phyloP scores from a whole-genome alignment of 2,329 filamentous ascomycete species.

The Arthrobotrys pseudoclavata region DNA sequence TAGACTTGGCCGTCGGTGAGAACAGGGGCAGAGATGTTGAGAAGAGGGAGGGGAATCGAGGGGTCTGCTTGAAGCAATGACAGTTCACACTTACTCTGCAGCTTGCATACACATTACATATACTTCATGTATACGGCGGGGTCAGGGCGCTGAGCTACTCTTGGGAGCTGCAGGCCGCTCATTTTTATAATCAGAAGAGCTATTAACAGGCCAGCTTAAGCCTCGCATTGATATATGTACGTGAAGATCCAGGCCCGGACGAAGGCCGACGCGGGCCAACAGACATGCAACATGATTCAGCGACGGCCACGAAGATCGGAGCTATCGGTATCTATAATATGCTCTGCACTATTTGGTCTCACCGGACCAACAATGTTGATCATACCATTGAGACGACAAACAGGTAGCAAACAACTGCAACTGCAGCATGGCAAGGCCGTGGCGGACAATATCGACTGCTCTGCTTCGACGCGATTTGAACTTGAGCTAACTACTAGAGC shows the following conservation, averaged over 20 bases:
- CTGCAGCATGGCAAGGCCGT: neutral
- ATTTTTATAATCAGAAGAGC: slow-evolving; percentile 29
- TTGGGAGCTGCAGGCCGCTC: slow-evolving; percentile 30
- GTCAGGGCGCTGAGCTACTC: slow-evolving; percentile 14
- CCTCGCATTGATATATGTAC: neutral
- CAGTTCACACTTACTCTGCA: slow-evolving; percentile 58
- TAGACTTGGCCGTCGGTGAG: slow-evolving; percentile 6
- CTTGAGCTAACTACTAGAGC: slow-evolving; percentile 9
- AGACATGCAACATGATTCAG: neutral
- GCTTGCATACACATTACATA: slow-evolving; percentile 34
- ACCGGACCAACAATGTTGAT: slow-evolving; percentile 30
- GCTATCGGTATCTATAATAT: neutral
- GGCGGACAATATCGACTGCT: slow-evolving; percentile 8
- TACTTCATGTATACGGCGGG: slow-evolving; percentile 3
- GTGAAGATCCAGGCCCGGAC: slow-evolving; percentile 30
- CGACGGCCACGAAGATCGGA: slow-evolving; percentile 7
- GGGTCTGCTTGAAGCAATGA: slow-evolving; percentile 19
- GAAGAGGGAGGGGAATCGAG: slow-evolving; percentile 20
- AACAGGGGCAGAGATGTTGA: slow-evolving; percentile 12
- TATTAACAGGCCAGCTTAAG: slow-evolving; percentile 3
- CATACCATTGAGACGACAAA: slow-evolving; percentile 23
- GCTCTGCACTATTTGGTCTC: slow-evolving; percentile 30
- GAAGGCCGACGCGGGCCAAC: slow-evolving; percentile 20
- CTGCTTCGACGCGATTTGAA: slow-evolving; percentile 9
- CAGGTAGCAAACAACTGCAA: slow-evolving; percentile 9